phyloP scores from a whole-genome alignment of 768 basidiomycete species.

The Nevesoporus exiguus region DNA sequence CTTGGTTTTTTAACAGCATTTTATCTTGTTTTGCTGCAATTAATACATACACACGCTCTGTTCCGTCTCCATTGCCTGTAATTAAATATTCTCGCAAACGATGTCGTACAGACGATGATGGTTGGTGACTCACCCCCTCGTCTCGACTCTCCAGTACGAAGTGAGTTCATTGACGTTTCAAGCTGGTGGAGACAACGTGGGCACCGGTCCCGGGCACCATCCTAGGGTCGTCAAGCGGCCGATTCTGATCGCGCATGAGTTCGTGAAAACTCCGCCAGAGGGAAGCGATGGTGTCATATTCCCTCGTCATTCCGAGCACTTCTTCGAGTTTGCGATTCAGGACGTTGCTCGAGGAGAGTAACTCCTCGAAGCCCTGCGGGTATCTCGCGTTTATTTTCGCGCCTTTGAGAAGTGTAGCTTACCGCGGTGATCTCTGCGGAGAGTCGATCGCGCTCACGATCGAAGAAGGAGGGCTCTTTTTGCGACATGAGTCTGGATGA shows the following conservation, averaged over 20 bases:
- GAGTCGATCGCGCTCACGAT: constrained; percentile 73
- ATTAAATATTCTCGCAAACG: constrained; percentile 36
- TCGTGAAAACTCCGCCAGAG: constrained; percentile 82
- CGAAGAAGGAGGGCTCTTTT: constrained; percentile 61
- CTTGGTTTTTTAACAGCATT: constrained; percentile 21
- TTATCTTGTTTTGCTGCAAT: constrained; percentile 34
- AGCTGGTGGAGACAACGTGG: constrained; percentile 46
- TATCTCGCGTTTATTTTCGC: not conserved
- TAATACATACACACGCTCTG: constrained; percentile 28
- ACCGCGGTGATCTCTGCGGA: constrained; percentile 73
- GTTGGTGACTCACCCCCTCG: constrained; percentile 11
- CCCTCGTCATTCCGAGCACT: constrained; percentile 86
- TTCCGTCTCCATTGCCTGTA: constrained; percentile 33
- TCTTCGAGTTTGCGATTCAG: constrained; percentile 92
- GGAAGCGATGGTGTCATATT: constrained; percentile 84
- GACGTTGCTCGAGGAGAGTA: constrained; percentile 79
- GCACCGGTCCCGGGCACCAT: constrained; percentile 66
- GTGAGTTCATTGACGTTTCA: not conserved
- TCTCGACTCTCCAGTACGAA: no score
- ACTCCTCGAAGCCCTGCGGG: constrained; percentile 78
- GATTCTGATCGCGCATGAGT: constrained; percentile 59
- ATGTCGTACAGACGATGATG: constrained; percentile 17
- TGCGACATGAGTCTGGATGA: constrained; percentile 29
- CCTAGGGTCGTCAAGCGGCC: constrained; percentile 33
- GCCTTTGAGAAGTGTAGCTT: constrained; percentile 16